These are phyloP conservation scores for Boechera divaricarpa DNA, from an alignment of 345 rosid genomes.

Conservation along the genomic window DNA sequence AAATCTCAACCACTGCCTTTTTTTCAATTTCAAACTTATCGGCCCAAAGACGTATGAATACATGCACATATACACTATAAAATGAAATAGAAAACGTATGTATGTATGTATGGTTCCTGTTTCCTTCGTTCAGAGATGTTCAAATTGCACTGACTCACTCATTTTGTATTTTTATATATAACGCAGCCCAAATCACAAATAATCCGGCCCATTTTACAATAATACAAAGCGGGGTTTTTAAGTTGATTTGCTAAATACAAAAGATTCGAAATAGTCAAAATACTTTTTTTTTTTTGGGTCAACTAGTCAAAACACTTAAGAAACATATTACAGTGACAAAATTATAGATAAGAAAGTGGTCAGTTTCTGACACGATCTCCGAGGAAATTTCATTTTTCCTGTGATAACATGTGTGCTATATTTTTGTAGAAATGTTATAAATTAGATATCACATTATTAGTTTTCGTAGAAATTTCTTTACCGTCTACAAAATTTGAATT, in stretches of 20 bases:
- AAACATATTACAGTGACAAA: neutral
- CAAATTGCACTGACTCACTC: constrained; percentile 21
- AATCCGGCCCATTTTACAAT: constrained; percentile 10
- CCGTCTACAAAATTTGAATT: too few species aligned
- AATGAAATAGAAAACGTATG: neutral
- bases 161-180: neutral
- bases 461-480: too few species aligned
- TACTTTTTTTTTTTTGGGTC: too few species aligned
- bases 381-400: too few species aligned
- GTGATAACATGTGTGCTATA: too few species aligned
- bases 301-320: too few species aligned
- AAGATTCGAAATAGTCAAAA: neutral
- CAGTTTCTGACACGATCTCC: too few species aligned
- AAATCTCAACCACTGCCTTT: constrained; percentile 32
- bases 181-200: neutral
- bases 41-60: constrained; percentile 38
- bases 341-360: too few species aligned
- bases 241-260: neutral
- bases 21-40: constrained; percentile 35
- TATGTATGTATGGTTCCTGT: neutral
- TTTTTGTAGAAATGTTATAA: too few species aligned
- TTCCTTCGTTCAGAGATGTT: constrained; percentile 9
- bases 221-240: neutral
- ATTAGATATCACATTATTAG: too few species aligned
- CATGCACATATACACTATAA: neutral